Conservation (phyloP, 331 rosid genomes). For the Pyracantha coccinea region DNA sequence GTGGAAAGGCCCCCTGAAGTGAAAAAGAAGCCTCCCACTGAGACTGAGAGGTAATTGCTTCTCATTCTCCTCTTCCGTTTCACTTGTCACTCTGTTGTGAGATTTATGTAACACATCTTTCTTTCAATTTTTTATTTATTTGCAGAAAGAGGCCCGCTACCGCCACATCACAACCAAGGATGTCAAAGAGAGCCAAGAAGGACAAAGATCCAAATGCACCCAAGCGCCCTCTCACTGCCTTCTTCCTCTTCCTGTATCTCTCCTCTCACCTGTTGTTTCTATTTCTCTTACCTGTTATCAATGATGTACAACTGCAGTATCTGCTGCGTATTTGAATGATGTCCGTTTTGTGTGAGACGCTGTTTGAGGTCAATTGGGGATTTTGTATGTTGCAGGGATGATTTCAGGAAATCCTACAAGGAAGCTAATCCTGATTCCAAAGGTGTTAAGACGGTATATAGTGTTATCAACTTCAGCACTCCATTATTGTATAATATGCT, state of each 20-base stretch:
- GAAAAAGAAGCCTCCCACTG: constrained; percentile 30
- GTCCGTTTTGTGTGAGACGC: not conserved
- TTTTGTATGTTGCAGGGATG: constrained; percentile 41
- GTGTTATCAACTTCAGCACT: not conserved
- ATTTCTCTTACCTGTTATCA: no score
- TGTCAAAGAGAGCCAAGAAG: constrained; percentile 46
- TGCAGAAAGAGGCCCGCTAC: constrained; percentile 50
- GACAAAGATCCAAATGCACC: constrained; percentile 61
- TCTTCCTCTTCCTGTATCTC: constrained; percentile 58
- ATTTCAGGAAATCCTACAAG: constrained; percentile 62
- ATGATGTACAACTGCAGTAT: no score
- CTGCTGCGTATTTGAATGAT: not conserved
- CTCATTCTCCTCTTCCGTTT: not conserved
- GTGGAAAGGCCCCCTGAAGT: constrained; percentile 48
- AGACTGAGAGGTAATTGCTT: constrained; percentile 24
- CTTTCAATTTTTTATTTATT: not conserved
- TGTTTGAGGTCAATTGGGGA: not conserved
- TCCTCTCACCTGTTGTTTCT: not conserved
- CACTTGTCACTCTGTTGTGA: not conserved
- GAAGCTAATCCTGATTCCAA: constrained; percentile 68
- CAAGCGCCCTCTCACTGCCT: constrained; percentile 84
- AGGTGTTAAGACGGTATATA: constrained; percentile 49
- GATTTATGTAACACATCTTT: not conserved
- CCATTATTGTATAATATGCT: no score
- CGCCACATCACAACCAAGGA: constrained; percentile 38